These are phyloP conservation scores for Rubroboletus pulcherrimus DNA, from an alignment of 768 basidiomycete species.

Conservation along the genomic window DNA sequence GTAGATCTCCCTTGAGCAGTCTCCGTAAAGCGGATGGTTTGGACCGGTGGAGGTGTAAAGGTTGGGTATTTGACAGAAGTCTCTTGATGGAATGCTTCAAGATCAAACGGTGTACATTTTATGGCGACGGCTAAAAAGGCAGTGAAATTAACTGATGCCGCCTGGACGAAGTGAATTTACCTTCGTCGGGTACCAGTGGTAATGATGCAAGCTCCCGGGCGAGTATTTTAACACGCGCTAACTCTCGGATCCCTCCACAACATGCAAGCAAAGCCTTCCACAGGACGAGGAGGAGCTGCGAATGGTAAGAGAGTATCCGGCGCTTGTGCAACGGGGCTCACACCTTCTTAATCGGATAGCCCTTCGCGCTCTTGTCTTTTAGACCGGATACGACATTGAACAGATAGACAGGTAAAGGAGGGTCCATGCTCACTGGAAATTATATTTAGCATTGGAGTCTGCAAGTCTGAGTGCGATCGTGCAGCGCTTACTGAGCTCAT, in stretches of 20 bases:
- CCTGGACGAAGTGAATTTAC: conserved; percentile 25
- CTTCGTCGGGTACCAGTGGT: conserved; percentile 47
- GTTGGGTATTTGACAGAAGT: conserved; percentile 96
- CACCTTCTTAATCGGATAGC: conserved; percentile 97
- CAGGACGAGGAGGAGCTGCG: conserved; percentile 81
- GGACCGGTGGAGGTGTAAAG: conserved; percentile 61
- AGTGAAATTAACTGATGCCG: conserved; percentile 4
- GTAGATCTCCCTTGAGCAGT: conserved; percentile 28
- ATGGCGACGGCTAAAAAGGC: conserved; percentile 52
- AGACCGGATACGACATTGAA: conserved; percentile 88
- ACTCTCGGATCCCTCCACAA: conserved; percentile 89
- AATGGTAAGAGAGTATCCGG: conserved; percentile 3
- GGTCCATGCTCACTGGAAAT: conserved; percentile 84
- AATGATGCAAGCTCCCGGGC: conserved; percentile 84
- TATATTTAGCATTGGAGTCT: conserved; percentile 4
- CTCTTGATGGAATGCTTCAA: conserved; percentile 85
- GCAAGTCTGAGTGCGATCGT: not conserved
- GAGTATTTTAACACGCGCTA: conserved; percentile 75
- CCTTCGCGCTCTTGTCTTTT: conserved; percentile 89
- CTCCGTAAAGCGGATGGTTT: conserved; percentile 32
- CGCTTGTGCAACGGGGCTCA: conserved; percentile 4
- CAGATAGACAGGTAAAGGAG: conserved; percentile 88
- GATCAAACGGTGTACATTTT: conserved; percentile 89
- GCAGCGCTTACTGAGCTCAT: conserved; percentile 81
- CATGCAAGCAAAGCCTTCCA: conserved; percentile 95